A percentile compares a stretch with the other conserved stretches of the same genome.
Conservation (phyloP, 306 rosid species). For the Medicago ruthenica region DNA sequence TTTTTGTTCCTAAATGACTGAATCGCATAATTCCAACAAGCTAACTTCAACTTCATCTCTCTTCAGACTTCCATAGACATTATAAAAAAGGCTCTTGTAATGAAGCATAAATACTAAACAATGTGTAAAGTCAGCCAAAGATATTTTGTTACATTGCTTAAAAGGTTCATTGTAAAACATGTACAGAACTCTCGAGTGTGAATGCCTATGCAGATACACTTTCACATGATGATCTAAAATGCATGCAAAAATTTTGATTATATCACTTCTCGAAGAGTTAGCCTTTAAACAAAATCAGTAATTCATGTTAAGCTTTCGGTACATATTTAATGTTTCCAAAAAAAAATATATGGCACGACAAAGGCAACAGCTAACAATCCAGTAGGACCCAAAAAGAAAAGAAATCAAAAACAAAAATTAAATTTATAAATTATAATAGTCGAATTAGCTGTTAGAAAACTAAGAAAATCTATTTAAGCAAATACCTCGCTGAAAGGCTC, state of each 20-base stretch:
- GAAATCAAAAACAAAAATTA: neutral
- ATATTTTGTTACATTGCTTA: conserved; percentile 3
- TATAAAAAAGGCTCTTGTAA: conserved; percentile 13
- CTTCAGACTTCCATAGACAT: conserved; percentile 13
- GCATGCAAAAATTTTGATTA: neutral
- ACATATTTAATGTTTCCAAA: conserved; percentile 25
- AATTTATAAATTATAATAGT: neutral
- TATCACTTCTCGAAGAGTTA: neutral
- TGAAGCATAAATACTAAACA: conserved; percentile 17
- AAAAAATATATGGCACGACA: neutral
- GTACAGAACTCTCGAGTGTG: neutral
- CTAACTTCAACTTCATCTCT: conserved; percentile 3
- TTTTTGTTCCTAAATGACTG: conserved; percentile 2
- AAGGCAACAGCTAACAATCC: conserved; percentile 17
- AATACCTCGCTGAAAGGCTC: conserved; percentile 98
- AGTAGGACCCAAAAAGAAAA: neutral
- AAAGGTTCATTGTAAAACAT: conserved; percentile 22
- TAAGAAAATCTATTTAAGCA: conserved; percentile 29
- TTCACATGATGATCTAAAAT: conserved; percentile 7
- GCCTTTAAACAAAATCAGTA: conserved; percentile 5
- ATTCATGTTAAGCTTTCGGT: conserved; percentile 10
- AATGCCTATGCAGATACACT: conserved; percentile 18
- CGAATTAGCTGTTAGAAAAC: neutral
- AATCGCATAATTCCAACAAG: conserved; percentile 14
- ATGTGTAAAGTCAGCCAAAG: neutral